phyloP scores from a whole-genome alignment of 306 rosid species.

The Prunus fruticosa region DNA sequence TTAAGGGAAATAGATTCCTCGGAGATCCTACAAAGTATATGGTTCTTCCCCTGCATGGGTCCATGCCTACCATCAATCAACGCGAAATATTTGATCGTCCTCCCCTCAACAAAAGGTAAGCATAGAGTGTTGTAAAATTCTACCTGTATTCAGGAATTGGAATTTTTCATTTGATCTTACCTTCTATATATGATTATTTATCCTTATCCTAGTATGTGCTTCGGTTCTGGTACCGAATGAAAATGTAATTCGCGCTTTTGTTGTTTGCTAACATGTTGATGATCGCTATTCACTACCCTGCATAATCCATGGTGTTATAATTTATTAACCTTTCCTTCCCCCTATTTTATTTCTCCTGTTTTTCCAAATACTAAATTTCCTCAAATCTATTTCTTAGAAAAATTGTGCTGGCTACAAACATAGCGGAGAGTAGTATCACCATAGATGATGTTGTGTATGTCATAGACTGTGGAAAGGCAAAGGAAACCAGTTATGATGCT shows the following conservation, averaged over 20 bases:
- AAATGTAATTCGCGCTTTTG: neutral
- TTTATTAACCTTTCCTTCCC: neutral
- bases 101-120: slow-evolving; percentile 80
- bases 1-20: slow-evolving; percentile 68
- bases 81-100: slow-evolving; percentile 92
- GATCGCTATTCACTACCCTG: neutral
- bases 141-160: neutral
- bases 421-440: slow-evolving; percentile 99
- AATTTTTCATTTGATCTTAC: neutral
- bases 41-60: slow-evolving; percentile 86
- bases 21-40: slow-evolving; percentile 71
- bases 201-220: neutral
- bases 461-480: slow-evolving; percentile 97
- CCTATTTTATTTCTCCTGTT: slow-evolving; percentile 15
- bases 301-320: neutral
- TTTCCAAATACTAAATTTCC: slow-evolving; percentile 20
- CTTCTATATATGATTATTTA: neutral
- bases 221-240: neutral
- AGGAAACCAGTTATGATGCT: slow-evolving; percentile 98
- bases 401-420: slow-evolving; percentile 94
- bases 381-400: slow-evolving; percentile 52
- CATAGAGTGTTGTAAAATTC: slow-evolving; percentile 26
- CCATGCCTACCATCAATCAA: slow-evolving; percentile 92
- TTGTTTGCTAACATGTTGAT: neutral
- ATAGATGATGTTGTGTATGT: slow-evolving; percentile 94